Percentiles rank a stretch among this genome's conserved stretches.
These are phyloP conservation scores for Botryotinia calthae DNA, from an alignment of 2,329 filamentous ascomycete species.

Conservation along the genomic window DNA sequence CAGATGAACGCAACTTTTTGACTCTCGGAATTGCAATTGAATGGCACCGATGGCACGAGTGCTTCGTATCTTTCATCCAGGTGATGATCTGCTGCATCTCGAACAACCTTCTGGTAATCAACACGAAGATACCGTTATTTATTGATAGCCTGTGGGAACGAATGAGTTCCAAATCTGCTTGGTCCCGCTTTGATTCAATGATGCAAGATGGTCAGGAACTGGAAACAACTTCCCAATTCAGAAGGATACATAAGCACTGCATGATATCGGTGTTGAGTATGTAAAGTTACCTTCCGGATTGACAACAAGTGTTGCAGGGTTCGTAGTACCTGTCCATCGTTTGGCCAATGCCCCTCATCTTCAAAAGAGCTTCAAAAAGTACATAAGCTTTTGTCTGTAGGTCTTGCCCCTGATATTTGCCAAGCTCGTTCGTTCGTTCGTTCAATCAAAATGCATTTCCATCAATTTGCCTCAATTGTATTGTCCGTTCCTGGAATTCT, in stretches of 20 bases:
- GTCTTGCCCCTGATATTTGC: not conserved
- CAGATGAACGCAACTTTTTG: not conserved
- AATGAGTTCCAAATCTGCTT: not conserved
- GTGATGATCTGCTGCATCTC: not conserved
- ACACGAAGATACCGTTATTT: not conserved
- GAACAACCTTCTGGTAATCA: not conserved
- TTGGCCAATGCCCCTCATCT: not conserved
- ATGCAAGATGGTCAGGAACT: slow-evolving; percentile 10
- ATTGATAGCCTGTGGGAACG: not conserved
- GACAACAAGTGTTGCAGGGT: slow-evolving; percentile 19
- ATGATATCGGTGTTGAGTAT: not conserved
- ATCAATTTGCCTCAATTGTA: slow-evolving; percentile 1
- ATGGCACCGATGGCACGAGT: not conserved
- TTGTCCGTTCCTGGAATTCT: slow-evolving; percentile 2
- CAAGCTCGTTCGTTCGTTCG: slow-evolving; percentile 9
- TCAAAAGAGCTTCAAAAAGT: slow-evolving; percentile 8
- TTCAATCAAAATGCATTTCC: slow-evolving; percentile 18
- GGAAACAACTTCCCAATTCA: slow-evolving; percentile 4
- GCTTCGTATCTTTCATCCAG: no score
- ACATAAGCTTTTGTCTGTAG: not conserved
- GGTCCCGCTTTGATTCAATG: not conserved
- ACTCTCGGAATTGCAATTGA: not conserved
- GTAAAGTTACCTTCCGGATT: slow-evolving; percentile 16
- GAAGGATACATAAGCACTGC: slow-evolving; percentile 14
- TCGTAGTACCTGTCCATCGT: slow-evolving; percentile 1